Evolutionary conservation across 2,329 filamentous ascomycete species (phyloP).

Genomic region (Myriosclerotinia duriaeana): DNA sequence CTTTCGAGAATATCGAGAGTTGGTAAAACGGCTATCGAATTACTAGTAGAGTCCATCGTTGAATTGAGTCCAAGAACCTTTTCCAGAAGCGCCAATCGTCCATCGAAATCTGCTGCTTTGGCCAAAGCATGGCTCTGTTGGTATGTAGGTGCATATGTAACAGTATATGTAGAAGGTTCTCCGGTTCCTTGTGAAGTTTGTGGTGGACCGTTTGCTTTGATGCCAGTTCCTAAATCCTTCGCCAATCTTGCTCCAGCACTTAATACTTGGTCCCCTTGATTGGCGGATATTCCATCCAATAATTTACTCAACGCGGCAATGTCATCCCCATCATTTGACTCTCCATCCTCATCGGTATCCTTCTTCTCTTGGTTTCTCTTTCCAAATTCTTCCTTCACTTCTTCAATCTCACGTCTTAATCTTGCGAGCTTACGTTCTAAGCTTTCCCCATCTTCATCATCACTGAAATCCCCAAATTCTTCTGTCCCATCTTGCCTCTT

Average conservation of each 20-base stretch:
- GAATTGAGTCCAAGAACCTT: conserved; percentile 76
- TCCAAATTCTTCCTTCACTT: conserved; percentile 60
- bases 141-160: conserved; percentile 64
- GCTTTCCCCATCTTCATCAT: conserved; percentile 73
- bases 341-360: conserved; percentile 43
- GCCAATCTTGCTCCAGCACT: conserved; percentile 35
- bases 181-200: conserved; percentile 32
- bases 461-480: conserved; percentile 72
- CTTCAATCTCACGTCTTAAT: conserved; percentile 78
- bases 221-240: conserved; percentile 37
- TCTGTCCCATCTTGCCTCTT: conserved; percentile 62
- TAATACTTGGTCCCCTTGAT: conserved; percentile 25
- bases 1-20: conserved; percentile 78
- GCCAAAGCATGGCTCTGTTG: conserved; percentile 70
- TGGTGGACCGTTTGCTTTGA: conserved; percentile 36
- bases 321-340: conserved; percentile 50
- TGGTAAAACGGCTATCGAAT: conserved; percentile 72
- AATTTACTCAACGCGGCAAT: conserved; percentile 69
- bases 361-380: conserved; percentile 51
- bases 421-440: conserved; percentile 78
- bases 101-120: conserved; percentile 85
- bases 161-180: conserved; percentile 56
- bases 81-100: conserved; percentile 75
- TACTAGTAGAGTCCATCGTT: conserved; percentile 58
- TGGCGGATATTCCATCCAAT: conserved; percentile 62